phyloP scores from a whole-genome alignment of 1,284 basidiomycete species.

The Hypsizygus ulmarius region DNA sequence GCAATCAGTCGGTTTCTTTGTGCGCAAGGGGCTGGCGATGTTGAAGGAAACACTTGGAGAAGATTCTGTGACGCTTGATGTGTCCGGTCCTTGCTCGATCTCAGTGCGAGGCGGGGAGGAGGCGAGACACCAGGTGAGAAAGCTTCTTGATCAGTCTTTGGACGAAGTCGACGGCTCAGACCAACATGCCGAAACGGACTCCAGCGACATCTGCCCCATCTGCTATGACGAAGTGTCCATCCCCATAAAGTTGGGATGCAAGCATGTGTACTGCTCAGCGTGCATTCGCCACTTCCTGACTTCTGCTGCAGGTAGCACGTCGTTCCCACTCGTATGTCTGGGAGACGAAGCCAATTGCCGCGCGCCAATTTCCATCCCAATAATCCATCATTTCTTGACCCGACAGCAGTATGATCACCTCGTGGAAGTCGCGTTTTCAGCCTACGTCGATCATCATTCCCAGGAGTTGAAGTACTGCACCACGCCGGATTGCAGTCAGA shows the following conservation, averaged over 20 bases:
- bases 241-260: conserved; percentile 44
- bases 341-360: conserved; percentile 46
- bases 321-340: conserved; percentile 48
- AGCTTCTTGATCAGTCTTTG: conserved; percentile 38
- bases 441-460: conserved; percentile 39
- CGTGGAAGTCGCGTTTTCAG: conserved; percentile 41
- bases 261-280: conserved; percentile 47
- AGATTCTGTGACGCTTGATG: conserved; percentile 40
- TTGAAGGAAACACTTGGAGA: conserved; percentile 48
- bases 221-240: conserved; percentile 43
- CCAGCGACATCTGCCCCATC: conserved; percentile 41
- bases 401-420: conserved; percentile 40
- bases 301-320: conserved; percentile 31
- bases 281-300: conserved; percentile 48
- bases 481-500: conserved; percentile 52
- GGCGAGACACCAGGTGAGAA: conserved; percentile 37
- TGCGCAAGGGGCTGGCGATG: conserved; percentile 38
- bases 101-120: conserved; percentile 47
- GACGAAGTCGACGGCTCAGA: conserved; percentile 12
- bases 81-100: conserved; percentile 30
- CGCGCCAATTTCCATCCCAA: conserved; percentile 44
- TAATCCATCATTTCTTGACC: conserved; percentile 44
- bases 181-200: conserved; percentile 10
- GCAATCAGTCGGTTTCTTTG: conserved; percentile 41
- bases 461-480: conserved; percentile 47